Conservation (phyloP, 768 basidiomycete species). For the Mycena maculata region DNA sequence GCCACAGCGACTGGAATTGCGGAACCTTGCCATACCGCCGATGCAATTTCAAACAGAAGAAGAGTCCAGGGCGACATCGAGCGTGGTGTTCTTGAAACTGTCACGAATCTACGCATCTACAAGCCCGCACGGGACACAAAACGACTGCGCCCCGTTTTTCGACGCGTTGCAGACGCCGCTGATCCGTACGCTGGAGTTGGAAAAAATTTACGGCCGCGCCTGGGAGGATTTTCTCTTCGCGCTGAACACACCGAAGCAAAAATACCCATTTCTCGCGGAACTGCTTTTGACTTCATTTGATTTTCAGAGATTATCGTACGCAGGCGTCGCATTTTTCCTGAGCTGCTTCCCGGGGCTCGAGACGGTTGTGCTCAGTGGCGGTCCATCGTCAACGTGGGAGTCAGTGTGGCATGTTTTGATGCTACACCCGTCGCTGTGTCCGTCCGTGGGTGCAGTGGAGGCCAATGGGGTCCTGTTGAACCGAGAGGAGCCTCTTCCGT, state of each 20-base stretch:
- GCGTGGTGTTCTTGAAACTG: slow-evolving; percentile 14
- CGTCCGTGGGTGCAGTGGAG: not conserved
- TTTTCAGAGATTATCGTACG: slow-evolving; percentile 5
- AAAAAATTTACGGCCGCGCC: slow-evolving; percentile 17
- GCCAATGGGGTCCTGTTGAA: slow-evolving; percentile 13
- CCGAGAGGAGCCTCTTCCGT: slow-evolving; percentile 18
- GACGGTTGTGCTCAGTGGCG: not conserved
- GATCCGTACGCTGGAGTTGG: slow-evolving; percentile 22
- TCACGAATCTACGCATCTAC: slow-evolving; percentile 11
- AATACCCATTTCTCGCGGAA: slow-evolving; percentile 15
- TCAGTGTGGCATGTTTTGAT: slow-evolving; percentile 14
- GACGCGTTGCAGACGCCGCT: slow-evolving; percentile 25
- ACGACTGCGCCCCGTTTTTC: slow-evolving; percentile 31
- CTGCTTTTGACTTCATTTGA: slow-evolving; percentile 15
- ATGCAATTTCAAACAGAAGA: slow-evolving; percentile 26
- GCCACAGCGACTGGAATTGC: slow-evolving; percentile 15
- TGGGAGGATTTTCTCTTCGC: slow-evolving; percentile 29
- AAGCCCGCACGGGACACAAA: slow-evolving; percentile 7
- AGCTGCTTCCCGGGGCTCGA: slow-evolving; percentile 15
- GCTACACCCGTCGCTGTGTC: slow-evolving; percentile 9
- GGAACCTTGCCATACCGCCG: slow-evolving; percentile 10
- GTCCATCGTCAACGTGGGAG: slow-evolving; percentile 14
- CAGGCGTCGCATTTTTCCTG: slow-evolving; percentile 2
- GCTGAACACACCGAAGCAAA: slow-evolving; percentile 1
- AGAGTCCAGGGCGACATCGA: not conserved